Conservation (phyloP, 2,329 filamentous ascomycete species). For the Rhinocladiella mackenziei region DNA sequence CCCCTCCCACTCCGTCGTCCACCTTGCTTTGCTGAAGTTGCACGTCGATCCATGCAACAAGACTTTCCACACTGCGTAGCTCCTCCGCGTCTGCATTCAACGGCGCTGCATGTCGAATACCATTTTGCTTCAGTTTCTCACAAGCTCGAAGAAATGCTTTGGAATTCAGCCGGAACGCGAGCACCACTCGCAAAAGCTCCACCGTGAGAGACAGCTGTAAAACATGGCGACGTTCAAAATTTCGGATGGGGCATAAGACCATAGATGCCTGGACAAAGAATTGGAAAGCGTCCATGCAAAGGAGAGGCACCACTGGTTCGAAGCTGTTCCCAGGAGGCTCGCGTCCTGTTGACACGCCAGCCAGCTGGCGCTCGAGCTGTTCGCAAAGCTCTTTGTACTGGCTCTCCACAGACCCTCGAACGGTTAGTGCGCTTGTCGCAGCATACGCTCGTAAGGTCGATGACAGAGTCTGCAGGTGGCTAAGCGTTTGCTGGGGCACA, state of each 20-base stretch:
- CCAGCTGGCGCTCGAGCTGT: conserved; percentile 15
- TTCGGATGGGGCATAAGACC: conserved; percentile 21
- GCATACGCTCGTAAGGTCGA: conserved; percentile 87
- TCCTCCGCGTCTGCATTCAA: conserved; percentile 10
- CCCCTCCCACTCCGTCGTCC: background rate
- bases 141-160: conserved; percentile 13
- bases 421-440: conserved; percentile 63
- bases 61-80: conserved; percentile 11
- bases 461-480: conserved; percentile 79
- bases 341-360: conserved; percentile 40
- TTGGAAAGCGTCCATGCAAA: conserved; percentile 56
- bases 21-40: conserved; percentile 4
- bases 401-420: conserved; percentile 63
- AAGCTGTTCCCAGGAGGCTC: background rate
- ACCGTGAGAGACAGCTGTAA: conserved; percentile 83
- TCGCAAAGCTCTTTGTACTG: conserved; percentile 64
- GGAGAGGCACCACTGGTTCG: conserved; percentile 49
- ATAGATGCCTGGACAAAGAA: conserved; percentile 24
- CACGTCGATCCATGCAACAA: conserved; percentile 13
- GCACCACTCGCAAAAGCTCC: conserved; percentile 79
- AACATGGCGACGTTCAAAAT: conserved; percentile 56
- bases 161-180: conserved; percentile 49
- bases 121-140: conserved; percentile 7
- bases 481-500: conserved; percentile 77
- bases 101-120: conserved; percentile 7